Evolutionary conservation across 2,329 filamentous ascomycete genomes (phyloP), one percentile per base, ranked within the genome.

Genomic region (Dissoconium aciculare): DNA sequence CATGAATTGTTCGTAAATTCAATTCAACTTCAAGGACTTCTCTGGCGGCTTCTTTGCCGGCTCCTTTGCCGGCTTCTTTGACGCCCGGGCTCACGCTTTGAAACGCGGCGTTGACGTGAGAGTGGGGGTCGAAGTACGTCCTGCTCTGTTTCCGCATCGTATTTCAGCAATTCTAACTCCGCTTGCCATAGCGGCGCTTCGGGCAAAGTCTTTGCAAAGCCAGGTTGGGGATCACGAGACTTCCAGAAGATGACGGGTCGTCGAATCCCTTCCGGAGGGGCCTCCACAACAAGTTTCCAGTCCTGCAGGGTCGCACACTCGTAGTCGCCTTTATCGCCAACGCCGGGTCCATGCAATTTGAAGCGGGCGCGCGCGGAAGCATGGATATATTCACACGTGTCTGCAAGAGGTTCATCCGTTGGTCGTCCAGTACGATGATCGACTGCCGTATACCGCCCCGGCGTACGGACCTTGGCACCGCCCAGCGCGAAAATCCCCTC

Each of bases 361-460:
- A 58, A 40, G 10, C 64, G 55, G 1, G 60, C 51, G 12, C 64
- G 57, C 4, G 60, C 64, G 4, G 52, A 60, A 4, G 64, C 56
- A 42, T 67, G 64, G 16, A 67, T 59, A 41, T 66, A 67, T 46
- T 67, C 64, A 39, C 62, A 56, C 14, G 64, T 67, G 13, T 64
- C 53, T 17, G 54, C 49, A 17, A 67, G 52, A 1, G 60, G 59
- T 1, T 58, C 52, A 12, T 55, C 43, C 4, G 61, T 66, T 17
- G 50, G 31, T 13, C 50, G 49, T 24, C 59, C 57, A 10, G 54
- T 59, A 17, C 48, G 40, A 4, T 62, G 63, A 40, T 66, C 57
- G 2, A 57, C 48, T n/a, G 53, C 55, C 26, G 51, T 54, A 41
- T 67, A 66, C 21, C 53, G 47, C 13, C 64, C 64, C 5, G 64